These are phyloP conservation scores for Malassezia slooffiae DNA, from an alignment of 1,284 basidiomycete species.

Conservation along the genomic window DNA sequence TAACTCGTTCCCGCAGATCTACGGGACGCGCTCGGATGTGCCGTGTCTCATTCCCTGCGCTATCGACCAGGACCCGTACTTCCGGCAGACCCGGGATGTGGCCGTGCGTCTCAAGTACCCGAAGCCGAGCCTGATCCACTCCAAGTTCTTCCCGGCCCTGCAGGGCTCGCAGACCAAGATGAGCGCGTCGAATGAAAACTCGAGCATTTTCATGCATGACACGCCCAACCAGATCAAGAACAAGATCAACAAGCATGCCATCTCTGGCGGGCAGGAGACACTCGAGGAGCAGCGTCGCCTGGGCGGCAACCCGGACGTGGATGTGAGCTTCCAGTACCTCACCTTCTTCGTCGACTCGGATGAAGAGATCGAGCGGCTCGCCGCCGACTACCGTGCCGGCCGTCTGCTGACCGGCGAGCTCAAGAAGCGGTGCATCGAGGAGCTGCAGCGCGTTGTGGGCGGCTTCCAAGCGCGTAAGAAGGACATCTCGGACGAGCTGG, in stretches of 20 bases:
- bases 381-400: slow-evolving; percentile 82
- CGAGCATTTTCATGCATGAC: slow-evolving; percentile 91
- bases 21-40: slow-evolving; percentile 69
- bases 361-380: slow-evolving; percentile 65
- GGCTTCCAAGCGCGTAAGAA: slow-evolving; percentile 80
- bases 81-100: slow-evolving; percentile 90
- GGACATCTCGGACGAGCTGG: slow-evolving; percentile 66
- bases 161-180: slow-evolving; percentile 98
- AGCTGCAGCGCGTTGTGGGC: slow-evolving; percentile 72
- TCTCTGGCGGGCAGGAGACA: slow-evolving; percentile 58
- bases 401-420: slow-evolving; percentile 79
- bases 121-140: slow-evolving; percentile 82
- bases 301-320: slow-evolving; percentile 88
- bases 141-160: slow-evolving; percentile 95
- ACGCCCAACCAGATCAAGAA: slow-evolving; percentile 88
- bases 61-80: slow-evolving; percentile 87
- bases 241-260: slow-evolving; percentile 69
- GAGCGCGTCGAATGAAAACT: slow-evolving; percentile 84
- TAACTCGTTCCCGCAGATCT: slow-evolving; percentile 97
- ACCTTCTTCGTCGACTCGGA: slow-evolving; percentile 96
- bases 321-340: slow-evolving; percentile 90
- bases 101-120: slow-evolving; percentile 88
- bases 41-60: slow-evolving; percentile 94
- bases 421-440: slow-evolving; percentile 76
- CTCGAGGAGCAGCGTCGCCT: slow-evolving; percentile 80